These are phyloP conservation scores for Cryoendolithus antarcticus DNA, from an alignment of 2,329 filamentous ascomycete species.

Conservation along the genomic window DNA sequence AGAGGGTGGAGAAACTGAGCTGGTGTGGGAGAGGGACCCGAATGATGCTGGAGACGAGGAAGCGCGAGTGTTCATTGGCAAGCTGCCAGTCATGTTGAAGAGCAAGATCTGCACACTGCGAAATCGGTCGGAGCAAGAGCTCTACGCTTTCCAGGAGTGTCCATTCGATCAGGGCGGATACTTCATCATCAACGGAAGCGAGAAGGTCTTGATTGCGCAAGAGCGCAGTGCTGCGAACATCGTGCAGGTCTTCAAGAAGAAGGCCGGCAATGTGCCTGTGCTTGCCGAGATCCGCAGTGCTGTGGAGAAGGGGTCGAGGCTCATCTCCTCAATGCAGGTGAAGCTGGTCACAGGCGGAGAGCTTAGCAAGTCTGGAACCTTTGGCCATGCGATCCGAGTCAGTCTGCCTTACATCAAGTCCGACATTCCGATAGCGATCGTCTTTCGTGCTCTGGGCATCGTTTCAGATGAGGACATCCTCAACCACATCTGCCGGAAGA, in stretches of 20 bases:
- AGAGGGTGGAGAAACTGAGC: constrained; percentile 33
- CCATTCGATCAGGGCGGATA: constrained; percentile 97
- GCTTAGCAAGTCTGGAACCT: constrained; percentile 50
- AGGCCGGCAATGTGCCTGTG: constrained; percentile 84
- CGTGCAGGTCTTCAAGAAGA: constrained; percentile 98
- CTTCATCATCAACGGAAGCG: constrained; percentile 97
- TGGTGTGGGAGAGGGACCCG: constrained; percentile 31
- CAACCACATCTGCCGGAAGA: constrained; percentile 91
- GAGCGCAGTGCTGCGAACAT: constrained; percentile 97
- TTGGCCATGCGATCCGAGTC: constrained; percentile 79
- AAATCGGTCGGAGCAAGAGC: constrained; percentile 67
- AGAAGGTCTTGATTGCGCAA: constrained; percentile 96
- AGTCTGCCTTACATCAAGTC: constrained; percentile 88
- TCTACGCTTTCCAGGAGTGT: constrained; percentile 90
- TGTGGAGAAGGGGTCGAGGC: constrained; percentile 84
- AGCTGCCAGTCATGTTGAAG: constrained; percentile 95
- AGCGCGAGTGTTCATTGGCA: constrained; percentile 79
- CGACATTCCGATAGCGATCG: constrained; percentile 86
- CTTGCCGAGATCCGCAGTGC: constrained; percentile 94
- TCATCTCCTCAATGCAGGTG: constrained; percentile 85
- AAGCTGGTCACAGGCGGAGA: constrained; percentile 52
- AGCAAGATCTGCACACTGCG: constrained; percentile 88
- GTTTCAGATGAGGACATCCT: constrained; percentile 97
- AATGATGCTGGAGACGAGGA: constrained; percentile 35
- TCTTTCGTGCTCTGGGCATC: constrained; percentile 89